Evolutionary conservation across 768 basidiomycete genomes (phyloP), one percentile per base, ranked within the genome.

Genomic region (Boletus sensibilis): DNA sequence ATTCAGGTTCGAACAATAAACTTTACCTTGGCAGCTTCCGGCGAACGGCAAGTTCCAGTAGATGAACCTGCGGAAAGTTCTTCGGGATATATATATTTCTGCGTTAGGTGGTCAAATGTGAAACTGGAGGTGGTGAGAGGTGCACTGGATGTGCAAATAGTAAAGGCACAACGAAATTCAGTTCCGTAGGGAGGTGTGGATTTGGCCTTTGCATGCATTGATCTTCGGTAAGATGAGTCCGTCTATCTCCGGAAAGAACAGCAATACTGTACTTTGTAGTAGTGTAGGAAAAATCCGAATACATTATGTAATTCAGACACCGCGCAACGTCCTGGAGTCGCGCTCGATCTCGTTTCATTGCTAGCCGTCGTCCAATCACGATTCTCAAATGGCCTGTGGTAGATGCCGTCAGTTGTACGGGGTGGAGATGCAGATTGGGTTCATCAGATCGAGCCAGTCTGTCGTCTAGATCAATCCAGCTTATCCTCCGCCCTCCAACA

Each of bases 151-250:
- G 63, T 52, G 43, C 52, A 52, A 55, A 40, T 43, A 29, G 55
- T 27, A 60, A 56, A 69, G 69, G 63, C 56, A 69, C 66, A 9
- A 59, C 53, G 49, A 66, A 57, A 40, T 61, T 58, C 50, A 59
- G 67, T 71, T 71, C 60, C 71, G 70, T 72, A 71, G 69, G 25
- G 48, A 66, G 53, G 55, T 53, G 56, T 63, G 57, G 57, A 58
- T 73, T 72, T 72, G 67, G 56, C 68, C 70, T 73, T 73, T 70
- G 47, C 37, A 60, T 63, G 53, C 51, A 57, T 56, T 70, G 68
- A 68, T 70, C 68, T 55, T 72, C 70, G 66, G 60, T 57, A 27
- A 55, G 53, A 69, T 63, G 56, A 54, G 41, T 68, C 72, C 70
- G 72, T 60, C 41, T 55, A 72, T 69, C 68, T 72, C 71, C 71